These are phyloP conservation scores for Candida silvicultrix DNA, from an alignment of 805 yeast species.

Conservation along the genomic window DNA sequence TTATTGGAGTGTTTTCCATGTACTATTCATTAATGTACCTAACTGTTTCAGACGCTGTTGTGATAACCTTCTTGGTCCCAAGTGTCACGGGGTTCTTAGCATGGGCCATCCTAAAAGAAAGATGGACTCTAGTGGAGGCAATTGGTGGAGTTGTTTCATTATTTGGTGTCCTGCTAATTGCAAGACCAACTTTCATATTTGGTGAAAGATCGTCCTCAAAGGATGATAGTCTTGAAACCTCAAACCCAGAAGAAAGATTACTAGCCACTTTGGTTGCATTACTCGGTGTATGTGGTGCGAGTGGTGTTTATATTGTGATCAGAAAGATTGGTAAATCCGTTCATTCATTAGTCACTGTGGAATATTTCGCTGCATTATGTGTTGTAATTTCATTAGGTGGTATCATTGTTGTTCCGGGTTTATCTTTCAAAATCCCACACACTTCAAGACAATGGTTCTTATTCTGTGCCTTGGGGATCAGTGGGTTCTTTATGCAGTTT, in stretches of 20 bases:
- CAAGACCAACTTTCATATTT: conserved; percentile 72
- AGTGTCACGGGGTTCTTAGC: conserved; percentile 72
- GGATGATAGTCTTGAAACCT: conserved; percentile 40
- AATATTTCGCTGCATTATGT: conserved; percentile 64
- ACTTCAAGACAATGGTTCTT: conserved; percentile 61
- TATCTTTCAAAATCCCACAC: conserved; percentile 55
- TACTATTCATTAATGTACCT: conserved; percentile 71
- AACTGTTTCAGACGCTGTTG: conserved; percentile 74
- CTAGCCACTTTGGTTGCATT: conserved; percentile 60
- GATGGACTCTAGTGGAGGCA: conserved; percentile 61
- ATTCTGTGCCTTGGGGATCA: conserved; percentile 54
- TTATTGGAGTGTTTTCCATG: conserved; percentile 72
- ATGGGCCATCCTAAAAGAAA: conserved; percentile 57
- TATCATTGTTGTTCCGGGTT: conserved; percentile 48
- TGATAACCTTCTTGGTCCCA: conserved; percentile 75
- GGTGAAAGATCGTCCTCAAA: conserved; percentile 30
- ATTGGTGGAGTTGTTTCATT: conserved; percentile 63
- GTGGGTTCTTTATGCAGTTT: conserved; percentile 82
- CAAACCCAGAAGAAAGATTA: conserved; percentile 48
- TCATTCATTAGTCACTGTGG: conserved; percentile 75
- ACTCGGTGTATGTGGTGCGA: conserved; percentile 64
- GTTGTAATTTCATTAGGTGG: conserved; percentile 47
- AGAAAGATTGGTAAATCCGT: conserved; percentile 72
- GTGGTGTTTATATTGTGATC: conserved; percentile 61
- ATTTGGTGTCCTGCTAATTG: conserved; percentile 71